These are phyloP conservation scores for Tulasnella calospora DNA, from an alignment of 768 basidiomycete genomes.

Conservation along the genomic window DNA sequence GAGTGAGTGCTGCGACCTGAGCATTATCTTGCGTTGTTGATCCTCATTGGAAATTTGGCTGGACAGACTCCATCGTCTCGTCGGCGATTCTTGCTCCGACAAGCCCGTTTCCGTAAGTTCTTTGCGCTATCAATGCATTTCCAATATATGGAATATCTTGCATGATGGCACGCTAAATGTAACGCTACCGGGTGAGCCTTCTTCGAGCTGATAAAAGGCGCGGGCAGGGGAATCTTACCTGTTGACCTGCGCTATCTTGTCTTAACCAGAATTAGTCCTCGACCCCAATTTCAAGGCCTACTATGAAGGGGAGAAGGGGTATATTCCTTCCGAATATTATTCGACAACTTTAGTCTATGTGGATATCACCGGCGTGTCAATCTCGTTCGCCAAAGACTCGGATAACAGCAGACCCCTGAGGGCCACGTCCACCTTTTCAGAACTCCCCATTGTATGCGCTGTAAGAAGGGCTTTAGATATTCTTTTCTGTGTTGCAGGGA, in stretches of 20 bases:
- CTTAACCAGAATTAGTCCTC: too few species aligned
- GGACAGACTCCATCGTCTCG: too few species aligned
- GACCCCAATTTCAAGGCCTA: too few species aligned
- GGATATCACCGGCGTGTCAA: background rate
- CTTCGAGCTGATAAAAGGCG: background rate
- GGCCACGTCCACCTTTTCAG: background rate
- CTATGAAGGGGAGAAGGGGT: too few species aligned
- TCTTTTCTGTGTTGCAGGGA: too few species aligned
- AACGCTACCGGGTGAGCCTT: background rate
- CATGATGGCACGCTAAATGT: background rate
- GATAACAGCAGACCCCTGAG: background rate
- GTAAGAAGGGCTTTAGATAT: background rate
- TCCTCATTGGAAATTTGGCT: too few species aligned
- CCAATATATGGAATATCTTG: background rate
- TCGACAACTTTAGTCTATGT: background rate
- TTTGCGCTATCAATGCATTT: background rate
- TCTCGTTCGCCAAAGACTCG: background rate
- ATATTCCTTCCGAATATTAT: background rate
- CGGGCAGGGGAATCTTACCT: too few species aligned
- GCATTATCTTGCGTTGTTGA: too few species aligned
- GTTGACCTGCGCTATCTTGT: too few species aligned
- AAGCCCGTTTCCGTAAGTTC: too few species aligned
- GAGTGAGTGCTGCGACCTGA: too few species aligned
- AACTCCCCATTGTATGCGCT: background rate
- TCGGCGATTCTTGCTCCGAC: too few species aligned